Conservation (phyloP, 1,139 yeast genomes). For the Scheffersomyces cryptocercus region DNA sequence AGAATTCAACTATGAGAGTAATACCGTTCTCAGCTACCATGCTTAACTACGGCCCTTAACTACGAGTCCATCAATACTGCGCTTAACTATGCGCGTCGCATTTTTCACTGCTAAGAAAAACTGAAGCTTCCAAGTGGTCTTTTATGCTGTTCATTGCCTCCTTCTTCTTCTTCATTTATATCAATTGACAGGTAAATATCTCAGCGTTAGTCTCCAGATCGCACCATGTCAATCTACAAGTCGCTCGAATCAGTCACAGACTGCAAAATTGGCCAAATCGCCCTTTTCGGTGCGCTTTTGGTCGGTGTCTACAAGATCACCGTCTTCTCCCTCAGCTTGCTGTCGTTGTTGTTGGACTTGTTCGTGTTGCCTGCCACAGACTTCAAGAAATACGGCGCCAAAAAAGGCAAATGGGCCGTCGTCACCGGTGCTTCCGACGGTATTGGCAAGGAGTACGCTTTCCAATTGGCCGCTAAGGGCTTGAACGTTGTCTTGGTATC, state of each 20-base stretch:
- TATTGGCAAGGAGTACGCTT: conserved; percentile 88
- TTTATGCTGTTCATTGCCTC: no score
- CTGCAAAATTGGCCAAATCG: conserved; percentile 20
- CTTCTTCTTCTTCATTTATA: no score
- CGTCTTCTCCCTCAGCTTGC: conserved; percentile 36
- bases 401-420: conserved; percentile 75
- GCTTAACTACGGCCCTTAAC: no score
- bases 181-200: no score
- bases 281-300: conserved; percentile 37
- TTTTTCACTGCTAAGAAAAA: no score
- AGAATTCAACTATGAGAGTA: no score
- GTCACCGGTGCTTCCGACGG: conserved; percentile 98
- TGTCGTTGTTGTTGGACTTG: conserved; percentile 53
- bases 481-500: conserved; percentile 82
- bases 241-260: conserved; percentile 17
- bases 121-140: no score
- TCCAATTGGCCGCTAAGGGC: conserved; percentile 82
- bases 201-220: neutral
- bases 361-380: conserved; percentile 65
- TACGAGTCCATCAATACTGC: no score
- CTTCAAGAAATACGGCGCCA: conserved; percentile 69
- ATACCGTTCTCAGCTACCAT: no score
- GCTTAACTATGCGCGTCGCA: no score
- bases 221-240: conserved; percentile 15
- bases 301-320: conserved; percentile 56